phyloP scores from a whole-genome alignment of 1,139 yeast genomes.

The Hansenula lynferdii region DNA sequence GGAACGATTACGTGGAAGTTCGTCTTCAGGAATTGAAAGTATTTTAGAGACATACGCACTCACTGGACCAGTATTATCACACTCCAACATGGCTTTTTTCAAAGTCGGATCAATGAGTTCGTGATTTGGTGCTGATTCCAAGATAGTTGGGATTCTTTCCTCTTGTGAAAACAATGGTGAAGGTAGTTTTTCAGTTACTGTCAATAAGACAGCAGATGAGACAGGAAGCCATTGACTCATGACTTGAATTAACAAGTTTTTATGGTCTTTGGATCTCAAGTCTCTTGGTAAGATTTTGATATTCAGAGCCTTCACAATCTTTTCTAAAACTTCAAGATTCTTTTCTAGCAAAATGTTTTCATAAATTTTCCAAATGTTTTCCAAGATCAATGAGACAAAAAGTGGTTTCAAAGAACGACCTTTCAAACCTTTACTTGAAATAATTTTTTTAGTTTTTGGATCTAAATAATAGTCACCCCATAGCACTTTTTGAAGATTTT shows the following conservation, averaged over 20 bases:
- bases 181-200: slow-evolving; percentile 83
- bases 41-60: slow-evolving; percentile 89
- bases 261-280: slow-evolving; percentile 71
- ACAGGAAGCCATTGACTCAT: slow-evolving; percentile 96
- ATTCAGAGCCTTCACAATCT: slow-evolving; percentile 66
- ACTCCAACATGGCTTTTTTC: slow-evolving; percentile 52
- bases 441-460: slow-evolving; percentile 80
- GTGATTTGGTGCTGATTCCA: slow-evolving; percentile 52
- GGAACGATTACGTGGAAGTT: slow-evolving; percentile 58
- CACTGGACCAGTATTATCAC: slow-evolving; percentile 60
- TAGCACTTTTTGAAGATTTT: slow-evolving; percentile 74
- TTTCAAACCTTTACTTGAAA: slow-evolving; percentile 50
- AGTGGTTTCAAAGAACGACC: slow-evolving; percentile 61
- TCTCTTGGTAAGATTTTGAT: slow-evolving; percentile 74
- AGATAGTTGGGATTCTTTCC: slow-evolving; percentile 61
- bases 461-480: slow-evolving; percentile 96
- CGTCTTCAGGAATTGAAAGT: slow-evolving; percentile 76
- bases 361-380: slow-evolving; percentile 90
- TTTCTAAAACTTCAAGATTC: slow-evolving; percentile 67
- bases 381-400: slow-evolving; percentile 83
- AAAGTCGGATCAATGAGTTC: slow-evolving; percentile 46
- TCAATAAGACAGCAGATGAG: slow-evolving; percentile 75
- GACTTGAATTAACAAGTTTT: slow-evolving; percentile 56
- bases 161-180: slow-evolving; percentile 76
- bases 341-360: slow-evolving; percentile 62